These are phyloP conservation scores for Fusarium citri DNA, from an alignment of 2,329 filamentous ascomycete species.

Conservation along the genomic window DNA sequence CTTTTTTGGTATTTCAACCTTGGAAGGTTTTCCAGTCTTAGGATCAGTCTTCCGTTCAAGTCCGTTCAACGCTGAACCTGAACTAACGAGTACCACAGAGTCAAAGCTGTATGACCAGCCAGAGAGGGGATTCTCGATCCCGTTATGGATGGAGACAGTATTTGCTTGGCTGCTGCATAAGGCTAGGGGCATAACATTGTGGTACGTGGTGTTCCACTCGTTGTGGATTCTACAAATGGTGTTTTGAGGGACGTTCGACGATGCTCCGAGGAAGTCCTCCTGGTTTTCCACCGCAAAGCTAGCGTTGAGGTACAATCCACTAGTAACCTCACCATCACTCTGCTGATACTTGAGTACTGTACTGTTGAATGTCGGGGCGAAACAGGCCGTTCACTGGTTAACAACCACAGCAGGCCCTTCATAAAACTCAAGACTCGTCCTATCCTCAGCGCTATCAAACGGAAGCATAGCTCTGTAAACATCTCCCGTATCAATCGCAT, in stretches of 20 bases:
- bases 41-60: background rate
- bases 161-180: background rate
- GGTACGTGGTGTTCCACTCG: background rate
- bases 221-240: constrained; percentile 1
- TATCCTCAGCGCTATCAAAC: background rate
- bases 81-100: constrained; percentile 4
- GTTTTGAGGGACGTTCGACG: background rate
- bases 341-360: background rate
- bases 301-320: constrained; percentile 7
- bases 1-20: background rate
- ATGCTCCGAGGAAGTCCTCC: background rate
- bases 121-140: constrained; percentile 7
- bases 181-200: background rate
- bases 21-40: background rate
- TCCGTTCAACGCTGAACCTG: constrained; percentile 3
- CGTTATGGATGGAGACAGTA: background rate
- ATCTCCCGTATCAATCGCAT: constrained; percentile 7
- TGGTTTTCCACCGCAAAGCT: background rate
- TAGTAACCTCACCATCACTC: background rate
- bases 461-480: constrained; percentile 11
- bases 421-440: constrained; percentile 10
- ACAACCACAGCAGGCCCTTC: constrained; percentile 8
- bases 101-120: constrained; percentile 9
- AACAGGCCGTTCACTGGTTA: constrained; percentile 8
- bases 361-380: background rate